phyloP scores from a whole-genome alignment of 805 yeast species.

The Candida xiaguanensis region DNA sequence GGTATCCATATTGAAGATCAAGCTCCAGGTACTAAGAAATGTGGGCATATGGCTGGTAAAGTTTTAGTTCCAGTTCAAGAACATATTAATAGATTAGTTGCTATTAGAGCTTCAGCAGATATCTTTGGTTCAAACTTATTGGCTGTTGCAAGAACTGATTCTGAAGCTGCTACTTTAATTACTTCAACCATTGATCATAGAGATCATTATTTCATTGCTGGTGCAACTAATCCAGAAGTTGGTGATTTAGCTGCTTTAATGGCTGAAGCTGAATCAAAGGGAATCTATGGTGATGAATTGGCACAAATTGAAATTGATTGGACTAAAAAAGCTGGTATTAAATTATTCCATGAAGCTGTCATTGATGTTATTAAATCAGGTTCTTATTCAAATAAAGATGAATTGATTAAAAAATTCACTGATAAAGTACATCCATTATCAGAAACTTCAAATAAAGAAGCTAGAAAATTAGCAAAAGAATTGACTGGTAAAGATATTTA shows the following conservation, averaged over 20 bases:
- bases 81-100: slow-evolving; percentile 90
- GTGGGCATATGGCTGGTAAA: slow-evolving; percentile 99
- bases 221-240: slow-evolving; percentile 82
- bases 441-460: slow-evolving; percentile 73
- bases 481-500: slow-evolving; percentile 76
- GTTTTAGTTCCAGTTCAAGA: slow-evolving; percentile 97
- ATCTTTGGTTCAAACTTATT: slow-evolving; percentile 83
- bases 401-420: slow-evolving; percentile 61
- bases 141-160: slow-evolving; percentile 92
- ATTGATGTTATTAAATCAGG: slow-evolving; percentile 72
- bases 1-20: slow-evolving; percentile 99
- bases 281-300: slow-evolving; percentile 68
- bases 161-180: slow-evolving; percentile 94
- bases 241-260: slow-evolving; percentile 72
- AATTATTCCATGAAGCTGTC: slow-evolving; percentile 89
- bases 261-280: slow-evolving; percentile 76
- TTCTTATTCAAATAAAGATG: slow-evolving; percentile 54
- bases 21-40: slow-evolving; percentile 97
- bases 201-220: slow-evolving; percentile 89
- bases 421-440: slow-evolving; percentile 71
- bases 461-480: slow-evolving; percentile 68
- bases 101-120: slow-evolving; percentile 94
- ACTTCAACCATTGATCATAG: slow-evolving; percentile 92
- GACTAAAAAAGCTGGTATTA: slow-evolving; percentile 77
- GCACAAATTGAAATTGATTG: slow-evolving; percentile 77